Evolutionary conservation across 345 rosid genomes (phyloP).

Genomic region (Eucalyptus albens): DNA sequence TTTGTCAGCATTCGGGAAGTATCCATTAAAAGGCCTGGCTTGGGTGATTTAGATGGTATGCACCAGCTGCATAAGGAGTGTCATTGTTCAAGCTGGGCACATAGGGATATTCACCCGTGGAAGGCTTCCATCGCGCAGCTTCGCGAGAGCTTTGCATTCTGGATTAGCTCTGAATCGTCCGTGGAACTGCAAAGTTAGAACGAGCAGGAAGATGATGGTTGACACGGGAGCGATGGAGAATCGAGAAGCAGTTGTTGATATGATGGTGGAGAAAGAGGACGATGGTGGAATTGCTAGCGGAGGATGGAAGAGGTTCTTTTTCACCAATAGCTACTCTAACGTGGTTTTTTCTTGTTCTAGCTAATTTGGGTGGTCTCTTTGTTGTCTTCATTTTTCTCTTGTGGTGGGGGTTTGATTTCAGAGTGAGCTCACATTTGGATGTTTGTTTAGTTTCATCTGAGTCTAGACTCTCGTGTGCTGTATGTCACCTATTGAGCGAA

Average conservation of each 20-base stretch:
- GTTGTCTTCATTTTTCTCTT: neutral
- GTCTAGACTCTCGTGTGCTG: neutral
- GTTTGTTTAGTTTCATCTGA: neutral
- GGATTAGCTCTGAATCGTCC: constrained; percentile 10
- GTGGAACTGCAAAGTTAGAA: constrained; percentile 11
- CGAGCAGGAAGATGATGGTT: constrained; percentile 57
- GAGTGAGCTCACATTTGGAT: neutral
- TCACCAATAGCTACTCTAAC: neutral
- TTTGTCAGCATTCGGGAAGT: neutral
- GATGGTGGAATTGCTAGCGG: constrained; percentile 66
- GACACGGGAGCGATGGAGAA: constrained; percentile 48
- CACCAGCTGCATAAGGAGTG: constrained; percentile 46
- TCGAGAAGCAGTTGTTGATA: constrained; percentile 17
- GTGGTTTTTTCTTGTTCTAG: neutral
- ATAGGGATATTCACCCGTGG: constrained; percentile 24
- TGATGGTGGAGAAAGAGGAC: constrained; percentile 48
- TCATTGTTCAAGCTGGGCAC: constrained; percentile 49
- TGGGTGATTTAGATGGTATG: constrained; percentile 62
- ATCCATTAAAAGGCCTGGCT: neutral
- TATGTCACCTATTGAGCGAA: neutral
- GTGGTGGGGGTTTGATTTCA: neutral
- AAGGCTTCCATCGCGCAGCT: constrained; percentile 10
- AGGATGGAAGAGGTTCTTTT: constrained; percentile 72
- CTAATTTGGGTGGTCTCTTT: neutral
- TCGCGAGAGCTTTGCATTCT: constrained; percentile 18